A percentile compares a stretch with the other conserved stretches of the same genome.
Evolutionary conservation across 345 rosid genomes (phyloP).

Genomic region (Salix caprea): DNA sequence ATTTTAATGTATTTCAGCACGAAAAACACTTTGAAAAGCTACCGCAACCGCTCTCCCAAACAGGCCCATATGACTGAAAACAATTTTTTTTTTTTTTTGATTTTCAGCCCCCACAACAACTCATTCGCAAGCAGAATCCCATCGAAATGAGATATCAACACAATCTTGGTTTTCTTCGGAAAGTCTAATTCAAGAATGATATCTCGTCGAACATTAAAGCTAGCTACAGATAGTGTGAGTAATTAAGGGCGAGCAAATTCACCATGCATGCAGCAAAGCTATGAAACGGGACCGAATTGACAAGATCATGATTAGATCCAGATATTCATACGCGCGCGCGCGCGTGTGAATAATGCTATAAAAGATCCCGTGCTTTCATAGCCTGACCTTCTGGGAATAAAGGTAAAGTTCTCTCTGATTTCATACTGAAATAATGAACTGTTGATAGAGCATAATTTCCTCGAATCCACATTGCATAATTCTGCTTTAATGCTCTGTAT

Average conservation of each 20-base stretch:
- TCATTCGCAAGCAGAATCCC: no score
- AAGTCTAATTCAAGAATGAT: no score
- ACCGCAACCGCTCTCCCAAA: no score
- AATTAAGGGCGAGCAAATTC: background rate
- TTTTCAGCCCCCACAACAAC: no score
- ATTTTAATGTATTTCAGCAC: no score
- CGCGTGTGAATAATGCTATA: background rate
- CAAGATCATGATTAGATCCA: background rate
- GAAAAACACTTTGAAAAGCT: no score
- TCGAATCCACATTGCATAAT: background rate
- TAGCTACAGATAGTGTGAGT: background rate
- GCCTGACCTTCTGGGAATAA: background rate
- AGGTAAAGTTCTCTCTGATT: background rate
- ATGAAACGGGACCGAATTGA: background rate
- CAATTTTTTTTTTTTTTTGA: rapidly evolving
- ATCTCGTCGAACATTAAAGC: no score
- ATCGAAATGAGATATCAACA: no score
- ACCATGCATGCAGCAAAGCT: background rate
- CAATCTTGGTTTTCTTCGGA: no score
- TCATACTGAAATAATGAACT: background rate
- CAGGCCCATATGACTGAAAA: no score
- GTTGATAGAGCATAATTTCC: slow-evolving; percentile 1
- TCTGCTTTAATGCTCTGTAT: background rate
- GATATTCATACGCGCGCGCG: background rate
- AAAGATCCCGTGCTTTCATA: slow-evolving; percentile 15